phyloP scores from a whole-genome alignment of 73 alveolate genomes.

The Blepharisma stoltei region DNA sequence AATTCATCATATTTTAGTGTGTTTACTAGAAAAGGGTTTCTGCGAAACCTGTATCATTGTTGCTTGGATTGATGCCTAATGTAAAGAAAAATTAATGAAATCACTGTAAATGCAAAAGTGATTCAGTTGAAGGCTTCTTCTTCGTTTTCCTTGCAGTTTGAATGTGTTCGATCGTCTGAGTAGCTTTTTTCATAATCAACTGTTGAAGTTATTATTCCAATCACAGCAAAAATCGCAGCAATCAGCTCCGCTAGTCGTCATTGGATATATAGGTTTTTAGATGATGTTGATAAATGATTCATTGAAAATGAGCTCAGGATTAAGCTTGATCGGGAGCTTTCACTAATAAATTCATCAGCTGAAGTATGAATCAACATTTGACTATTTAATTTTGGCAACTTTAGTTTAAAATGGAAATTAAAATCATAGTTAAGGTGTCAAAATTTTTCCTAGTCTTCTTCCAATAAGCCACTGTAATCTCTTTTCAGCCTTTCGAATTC shows the following conservation, averaged over 20 bases:
- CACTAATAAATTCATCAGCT: no score
- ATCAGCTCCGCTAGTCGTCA: conserved; percentile 15
- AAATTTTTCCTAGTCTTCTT: no score
- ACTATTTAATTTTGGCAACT: no score
- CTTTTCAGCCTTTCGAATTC: no score
- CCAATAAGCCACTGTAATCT: no score
- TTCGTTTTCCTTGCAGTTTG: background rate
- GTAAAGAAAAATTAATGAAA: background rate
- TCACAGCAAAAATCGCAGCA: conserved; percentile 1
- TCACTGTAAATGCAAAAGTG: background rate
- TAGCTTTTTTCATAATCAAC: conserved; percentile 17
- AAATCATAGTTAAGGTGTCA: no score
- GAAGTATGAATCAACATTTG: no score
- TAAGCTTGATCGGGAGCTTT: no score
- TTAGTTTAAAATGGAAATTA: no score
- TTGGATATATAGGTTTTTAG: background rate
- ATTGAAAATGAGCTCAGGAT: no score
- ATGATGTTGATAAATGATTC: background rate
- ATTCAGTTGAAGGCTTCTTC: background rate
- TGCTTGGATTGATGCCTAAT: background rate
- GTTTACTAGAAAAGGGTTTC: background rate
- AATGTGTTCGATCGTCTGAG: conserved; percentile 12
- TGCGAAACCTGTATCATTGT: background rate
- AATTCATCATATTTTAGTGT: background rate
- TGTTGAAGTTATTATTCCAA: conserved; percentile 17